Conservation (phyloP, 441 rosid species). For the Gossypium schwendimanii region DNA sequence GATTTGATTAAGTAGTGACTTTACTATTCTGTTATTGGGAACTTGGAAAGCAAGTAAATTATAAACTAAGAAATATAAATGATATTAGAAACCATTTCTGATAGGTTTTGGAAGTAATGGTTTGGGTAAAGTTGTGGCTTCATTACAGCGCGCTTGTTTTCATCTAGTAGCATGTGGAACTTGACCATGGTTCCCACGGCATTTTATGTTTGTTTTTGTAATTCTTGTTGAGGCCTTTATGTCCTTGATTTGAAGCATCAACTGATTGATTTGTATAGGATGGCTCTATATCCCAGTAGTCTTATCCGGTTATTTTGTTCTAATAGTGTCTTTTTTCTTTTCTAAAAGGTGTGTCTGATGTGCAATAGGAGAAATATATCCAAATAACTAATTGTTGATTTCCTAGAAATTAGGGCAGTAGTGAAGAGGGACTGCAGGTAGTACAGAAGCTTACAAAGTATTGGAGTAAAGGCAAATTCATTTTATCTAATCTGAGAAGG, state of each 20-base stretch:
- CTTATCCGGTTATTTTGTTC: neutral
- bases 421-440: neutral
- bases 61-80: neutral
- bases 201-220: neutral
- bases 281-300: neutral
- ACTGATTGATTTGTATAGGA: neutral
- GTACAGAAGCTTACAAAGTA: neutral
- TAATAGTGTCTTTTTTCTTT: neutral
- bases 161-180: slow-evolving; percentile 2
- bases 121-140: neutral
- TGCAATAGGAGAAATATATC: neutral
- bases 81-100: neutral
- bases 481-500: neutral
- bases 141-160: neutral
- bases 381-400: neutral
- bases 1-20: neutral
- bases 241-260: neutral
- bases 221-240: slow-evolving; percentile 5
- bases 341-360: neutral
- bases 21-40: neutral
- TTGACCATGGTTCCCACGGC: neutral
- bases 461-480: neutral
- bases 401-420: neutral
- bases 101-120: neutral
- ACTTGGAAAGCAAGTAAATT: neutral